Conservation (phyloP, 2,329 filamentous ascomycete species). For the Colletotrichum sp. region DNA sequence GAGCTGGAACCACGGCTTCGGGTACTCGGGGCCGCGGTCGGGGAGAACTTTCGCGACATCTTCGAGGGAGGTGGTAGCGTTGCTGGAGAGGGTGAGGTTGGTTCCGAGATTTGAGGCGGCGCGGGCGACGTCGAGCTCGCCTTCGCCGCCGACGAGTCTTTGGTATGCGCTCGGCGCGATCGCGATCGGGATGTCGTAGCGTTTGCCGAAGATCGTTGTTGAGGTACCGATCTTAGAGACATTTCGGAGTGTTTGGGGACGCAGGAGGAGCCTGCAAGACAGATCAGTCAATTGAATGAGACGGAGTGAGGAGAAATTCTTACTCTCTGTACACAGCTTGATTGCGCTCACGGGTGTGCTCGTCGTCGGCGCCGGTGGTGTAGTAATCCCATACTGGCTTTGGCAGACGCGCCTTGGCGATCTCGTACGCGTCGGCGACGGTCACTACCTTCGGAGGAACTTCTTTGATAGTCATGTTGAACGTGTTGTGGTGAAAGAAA, state of each 20-base stretch:
- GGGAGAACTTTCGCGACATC: conserved; percentile 27
- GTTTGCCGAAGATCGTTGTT: conserved; percentile 16
- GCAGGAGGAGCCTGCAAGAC: neutral
- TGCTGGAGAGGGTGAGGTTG: conserved; percentile 31
- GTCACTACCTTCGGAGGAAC: conserved; percentile 13
- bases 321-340: conserved; percentile 21
- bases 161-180: conserved; percentile 35
- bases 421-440: conserved; percentile 9
- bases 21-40: conserved; percentile 10
- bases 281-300: neutral
- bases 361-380: conserved; percentile 26
- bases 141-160: conserved; percentile 29
- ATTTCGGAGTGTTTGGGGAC: conserved; percentile 22
- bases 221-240: conserved; percentile 25
- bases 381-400: conserved; percentile 27
- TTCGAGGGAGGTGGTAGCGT: conserved; percentile 31
- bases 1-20: conserved; percentile 27
- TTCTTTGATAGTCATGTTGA: neutral
- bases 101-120: conserved; percentile 26
- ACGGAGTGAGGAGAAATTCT: neutral
- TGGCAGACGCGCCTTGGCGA: conserved; percentile 12
- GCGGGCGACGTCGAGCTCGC: conserved; percentile 31
- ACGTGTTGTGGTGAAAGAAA: neutral
- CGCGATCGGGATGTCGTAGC: conserved; percentile 29
- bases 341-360: conserved; percentile 24